Base-by-base conservation (phyloP, 2,329 filamentous ascomycete species). In the Daldinia sp. region DNA sequence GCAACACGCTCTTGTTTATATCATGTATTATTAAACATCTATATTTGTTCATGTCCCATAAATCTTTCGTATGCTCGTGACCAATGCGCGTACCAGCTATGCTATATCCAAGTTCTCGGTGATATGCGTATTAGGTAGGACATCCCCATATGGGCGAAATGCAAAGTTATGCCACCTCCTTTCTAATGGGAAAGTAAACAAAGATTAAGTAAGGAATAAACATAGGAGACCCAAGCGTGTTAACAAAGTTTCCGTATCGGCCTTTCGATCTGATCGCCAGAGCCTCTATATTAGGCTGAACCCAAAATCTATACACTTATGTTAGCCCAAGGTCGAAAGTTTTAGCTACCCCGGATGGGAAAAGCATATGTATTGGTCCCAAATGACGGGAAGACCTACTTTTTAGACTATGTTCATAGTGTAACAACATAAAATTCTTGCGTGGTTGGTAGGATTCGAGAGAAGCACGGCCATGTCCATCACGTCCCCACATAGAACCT, bases 401-500 rank as follows among this genome's bases (percentile, higher is more conserved):
- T 34, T 21, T 48, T 32, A 15, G 17, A 34, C 45, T 29, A 48
- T 48, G 27, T 32, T 30, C 25, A 32, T 19, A 32, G 19, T 21
- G n/a, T 29, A 30, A 30, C 23, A 50, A 21, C 27, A 32, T 21
- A 19, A 25, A 35, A n/a, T 30, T 48, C 27, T 48, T 30, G 23
- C 11, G 9, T 17, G 17, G 25, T 19, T 17, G 21, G 21, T 19
- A 25, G 21, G 7, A 27, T 19, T 13, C n/a, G 11, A 30, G 19
- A 25, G 9, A n/a, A 25, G 21, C 13, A 5, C 17, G 27, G 30
- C 21, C 17, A 25, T 21, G 15, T 21, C 25, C 34, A 53, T 48
- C 41, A 56, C 21, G 39, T 37, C 30, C 29, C 53, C 50, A 59
- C 60, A 15, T 45, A 32, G 45, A 63, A 63, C 17, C 29, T 32